Base-by-base conservation (phyloP, 108 stramenopile genomes). In the Cyclotella distinguenda region DNA sequence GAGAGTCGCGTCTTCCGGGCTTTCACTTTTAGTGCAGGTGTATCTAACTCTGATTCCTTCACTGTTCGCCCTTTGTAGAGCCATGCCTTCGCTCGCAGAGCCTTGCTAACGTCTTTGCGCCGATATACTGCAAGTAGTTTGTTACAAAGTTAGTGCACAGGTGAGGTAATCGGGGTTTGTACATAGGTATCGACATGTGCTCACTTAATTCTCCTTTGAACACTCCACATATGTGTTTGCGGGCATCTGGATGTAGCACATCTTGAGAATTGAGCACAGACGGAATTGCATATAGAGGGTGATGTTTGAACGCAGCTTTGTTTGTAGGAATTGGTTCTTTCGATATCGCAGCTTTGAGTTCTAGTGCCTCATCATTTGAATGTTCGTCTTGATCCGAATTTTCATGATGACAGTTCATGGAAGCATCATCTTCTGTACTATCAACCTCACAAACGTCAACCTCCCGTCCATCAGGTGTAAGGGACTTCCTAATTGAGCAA, bases 21-120 rank as follows among this genome's bases (percentile, higher is more conserved):
- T 65, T 88, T 84, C 52, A 91, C 69, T 33, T 71, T 71, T 36
- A 84, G 85, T 31, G 75, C 78, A 0, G 94, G 90, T 44, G 77
- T 78, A 22, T 57, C 27, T 44, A 83, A 35, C 65, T 95, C 90
- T 12, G 34, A 48, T 11, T 74, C 78, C 47, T 66, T 81, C 6
- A 95, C 90, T 54, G 81, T 88, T 11, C 94, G 82, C 9, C 89
- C 87, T 44, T 83, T 45, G 54, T 92, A 95, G 0, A 89, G 67
- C 94, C 94, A 95, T 52, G 82, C 80, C 18, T 78, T 84, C 12
- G 78, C 87, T 15, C 63, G 22, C 19, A 82, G 63, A 26, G 89
- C 90, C 4, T 77, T 84, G 49, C 81, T 86, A 8, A 95, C 88
- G 69, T 95, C 89, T 15, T 61, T 72, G 0, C 90, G 72, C 12